Percentiles rank a stretch among this genome's conserved stretches.
These are phyloP conservation scores for Aspergillus ruber DNA, from an alignment of 2,329 filamentous ascomycete species.

Conservation along the genomic window DNA sequence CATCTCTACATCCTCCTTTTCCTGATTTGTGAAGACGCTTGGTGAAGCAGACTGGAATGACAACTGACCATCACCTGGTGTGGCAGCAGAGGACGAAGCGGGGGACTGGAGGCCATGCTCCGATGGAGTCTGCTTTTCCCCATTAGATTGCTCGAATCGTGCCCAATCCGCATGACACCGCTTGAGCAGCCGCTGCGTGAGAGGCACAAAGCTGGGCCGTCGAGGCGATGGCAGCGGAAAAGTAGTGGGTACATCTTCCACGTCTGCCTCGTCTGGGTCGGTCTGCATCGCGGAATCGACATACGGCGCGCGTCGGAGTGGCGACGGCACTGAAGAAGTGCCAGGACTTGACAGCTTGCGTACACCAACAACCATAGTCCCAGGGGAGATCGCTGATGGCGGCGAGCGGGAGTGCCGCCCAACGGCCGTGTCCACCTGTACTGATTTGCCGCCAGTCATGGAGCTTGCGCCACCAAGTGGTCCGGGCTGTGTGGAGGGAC, in stretches of 20 bases:
- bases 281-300: slow-evolving; percentile 39
- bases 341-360: slow-evolving; percentile 26
- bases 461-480: slow-evolving; percentile 28
- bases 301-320: slow-evolving; percentile 27
- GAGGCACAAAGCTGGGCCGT: slow-evolving; percentile 31
- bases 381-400: slow-evolving; percentile 22
- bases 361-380: slow-evolving; percentile 17
- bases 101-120: not conserved
- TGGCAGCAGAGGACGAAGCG: not conserved
- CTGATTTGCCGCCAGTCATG: slow-evolving; percentile 31
- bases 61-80: not conserved
- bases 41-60: slow-evolving; percentile 4
- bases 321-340: slow-evolving; percentile 20
- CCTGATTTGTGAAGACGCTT: slow-evolving; percentile 1
- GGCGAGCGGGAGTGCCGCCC: slow-evolving; percentile 31
- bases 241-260: slow-evolving; percentile 21
- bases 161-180: slow-evolving; percentile 37
- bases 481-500: slow-evolving; percentile 48
- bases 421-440: slow-evolving; percentile 22
- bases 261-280: slow-evolving; percentile 41
- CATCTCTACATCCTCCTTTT: slow-evolving; percentile 41
- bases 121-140: slow-evolving; percentile 8
- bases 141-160: slow-evolving; percentile 23
- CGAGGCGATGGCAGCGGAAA: slow-evolving; percentile 13
- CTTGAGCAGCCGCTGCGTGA: slow-evolving; percentile 37